phyloP scores from a whole-genome alignment of 106 monocot species.

The Agapanthus africanus region DNA sequence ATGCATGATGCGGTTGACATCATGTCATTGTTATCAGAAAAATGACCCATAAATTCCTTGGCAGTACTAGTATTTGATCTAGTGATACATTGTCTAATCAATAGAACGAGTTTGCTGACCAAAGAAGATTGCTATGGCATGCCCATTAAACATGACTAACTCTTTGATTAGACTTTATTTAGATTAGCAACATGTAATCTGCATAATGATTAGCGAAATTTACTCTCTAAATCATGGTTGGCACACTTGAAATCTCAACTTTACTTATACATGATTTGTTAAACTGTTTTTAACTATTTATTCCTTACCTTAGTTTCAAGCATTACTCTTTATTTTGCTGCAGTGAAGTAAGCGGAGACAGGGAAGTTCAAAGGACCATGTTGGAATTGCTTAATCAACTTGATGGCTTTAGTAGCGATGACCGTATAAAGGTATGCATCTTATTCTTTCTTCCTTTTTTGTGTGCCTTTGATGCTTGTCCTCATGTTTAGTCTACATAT shows the following conservation, averaged over 20 bases:
- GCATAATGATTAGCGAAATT: not conserved
- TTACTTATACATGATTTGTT: not conserved
- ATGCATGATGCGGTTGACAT: too few relatives aligned
- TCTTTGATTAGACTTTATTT: not conserved
- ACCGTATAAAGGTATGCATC: slow-evolving; percentile 74
- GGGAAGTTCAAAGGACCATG: slow-evolving; percentile 91
- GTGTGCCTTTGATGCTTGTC: not conserved
- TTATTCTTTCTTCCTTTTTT: too few relatives aligned
- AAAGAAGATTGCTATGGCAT: not conserved
- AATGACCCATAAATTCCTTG: too few relatives aligned
- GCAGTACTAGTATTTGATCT: not conserved
- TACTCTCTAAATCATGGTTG: not conserved
- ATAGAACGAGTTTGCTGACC: not conserved
- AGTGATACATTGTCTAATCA: not conserved
- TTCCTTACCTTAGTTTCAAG: not conserved
- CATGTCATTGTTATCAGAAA: too few relatives aligned
- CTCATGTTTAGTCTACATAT: not conserved
- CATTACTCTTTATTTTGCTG: slow-evolving; percentile 7
- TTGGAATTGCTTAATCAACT: slow-evolving; percentile 92
- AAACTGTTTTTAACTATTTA: not conserved
- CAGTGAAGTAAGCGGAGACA: slow-evolving; percentile 96
- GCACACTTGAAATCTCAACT: not conserved
- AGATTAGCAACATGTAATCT: not conserved
- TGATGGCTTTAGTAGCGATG: slow-evolving; percentile 94
- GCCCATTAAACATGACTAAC: not conserved